Percentiles rank a stretch among this genome's conserved stretches.
Conservation (phyloP, 1,284 basidiomycete genomes). For the Tilletia indica region DNA sequence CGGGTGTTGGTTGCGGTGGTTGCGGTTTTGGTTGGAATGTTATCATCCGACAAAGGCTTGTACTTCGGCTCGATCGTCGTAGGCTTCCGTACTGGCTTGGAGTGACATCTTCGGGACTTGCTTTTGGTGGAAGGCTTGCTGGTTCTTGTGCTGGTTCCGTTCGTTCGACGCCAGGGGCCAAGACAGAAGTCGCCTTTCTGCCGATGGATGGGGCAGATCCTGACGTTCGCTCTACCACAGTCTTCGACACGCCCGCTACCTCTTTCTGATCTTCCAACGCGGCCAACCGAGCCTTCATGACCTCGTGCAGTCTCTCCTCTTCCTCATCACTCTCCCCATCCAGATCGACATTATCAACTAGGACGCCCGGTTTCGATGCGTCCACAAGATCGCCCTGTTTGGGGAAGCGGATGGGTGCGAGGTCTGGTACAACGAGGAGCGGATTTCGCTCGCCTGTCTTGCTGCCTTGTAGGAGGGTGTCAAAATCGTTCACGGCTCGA, state of each 20-base stretch:
- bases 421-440: conserved; percentile 21
- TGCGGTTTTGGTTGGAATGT: too few species aligned
- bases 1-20: neutral
- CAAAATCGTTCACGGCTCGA: conserved; percentile 1
- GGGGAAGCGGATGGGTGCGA: conserved; percentile 34
- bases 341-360: conserved; percentile 4
- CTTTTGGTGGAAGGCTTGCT: too few species aligned
- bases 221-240: neutral
- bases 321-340: conserved; percentile 14
- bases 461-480: neutral
- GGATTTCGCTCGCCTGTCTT: neutral
- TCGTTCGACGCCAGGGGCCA: too few species aligned
- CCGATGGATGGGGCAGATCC: too few species aligned
- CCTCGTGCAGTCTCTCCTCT: conserved; percentile 11
- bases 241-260: neutral
- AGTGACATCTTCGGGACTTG: too few species aligned
- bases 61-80: too few species aligned
- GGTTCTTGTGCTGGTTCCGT: too few species aligned
- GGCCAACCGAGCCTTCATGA: conserved; percentile 12
- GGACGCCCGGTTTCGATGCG: neutral
- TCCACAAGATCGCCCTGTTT: conserved; percentile 30
- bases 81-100: too few species aligned
- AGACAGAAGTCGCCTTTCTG: too few species aligned
- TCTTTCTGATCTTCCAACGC: neutral
- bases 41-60: too few species aligned